Evolutionary conservation across 2,329 filamentous ascomycete genomes (phyloP).

Genomic region (Neofusicoccum laricinum): DNA sequence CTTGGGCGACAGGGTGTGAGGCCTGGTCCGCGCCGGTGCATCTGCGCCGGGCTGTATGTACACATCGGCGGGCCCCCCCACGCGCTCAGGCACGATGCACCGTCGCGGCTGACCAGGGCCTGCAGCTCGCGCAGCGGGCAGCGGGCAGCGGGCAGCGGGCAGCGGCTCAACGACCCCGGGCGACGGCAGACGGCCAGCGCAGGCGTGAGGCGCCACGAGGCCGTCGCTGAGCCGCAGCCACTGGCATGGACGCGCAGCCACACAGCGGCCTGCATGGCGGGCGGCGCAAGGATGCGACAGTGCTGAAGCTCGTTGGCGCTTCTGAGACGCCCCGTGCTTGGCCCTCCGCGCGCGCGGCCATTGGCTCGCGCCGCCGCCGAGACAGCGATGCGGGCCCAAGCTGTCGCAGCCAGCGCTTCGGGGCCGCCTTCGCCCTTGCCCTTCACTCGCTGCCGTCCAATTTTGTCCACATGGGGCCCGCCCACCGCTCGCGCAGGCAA

Average conservation of each 20-base stretch:
- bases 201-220: conserved; percentile 2
- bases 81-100: not conserved
- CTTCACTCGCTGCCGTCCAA: not conserved
- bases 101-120: not conserved
- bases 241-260: not conserved
- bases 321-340: not conserved
- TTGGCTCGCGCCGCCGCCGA: not conserved
- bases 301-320: conserved; percentile 11
- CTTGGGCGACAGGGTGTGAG: no score
- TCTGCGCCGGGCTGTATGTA: not conserved
- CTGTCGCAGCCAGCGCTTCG: conserved; percentile 14
- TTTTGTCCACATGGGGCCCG: not conserved
- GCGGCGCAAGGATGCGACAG: conserved; percentile 2
- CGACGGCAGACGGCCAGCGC: not conserved
- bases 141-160: not conserved
- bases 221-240: conserved; percentile 9
- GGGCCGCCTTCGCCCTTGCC: not conserved
- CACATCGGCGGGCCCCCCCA: not conserved
- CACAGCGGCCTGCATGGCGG: not conserved
- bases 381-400: not conserved
- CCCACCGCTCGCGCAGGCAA: not conserved
- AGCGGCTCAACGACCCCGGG: not conserved
- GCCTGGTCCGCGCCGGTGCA: no score
- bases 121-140: not conserved
- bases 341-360: not conserved